These are phyloP conservation scores for Phaeotremella fagi DNA, from an alignment of 768 basidiomycete genomes.

Conservation along the genomic window DNA sequence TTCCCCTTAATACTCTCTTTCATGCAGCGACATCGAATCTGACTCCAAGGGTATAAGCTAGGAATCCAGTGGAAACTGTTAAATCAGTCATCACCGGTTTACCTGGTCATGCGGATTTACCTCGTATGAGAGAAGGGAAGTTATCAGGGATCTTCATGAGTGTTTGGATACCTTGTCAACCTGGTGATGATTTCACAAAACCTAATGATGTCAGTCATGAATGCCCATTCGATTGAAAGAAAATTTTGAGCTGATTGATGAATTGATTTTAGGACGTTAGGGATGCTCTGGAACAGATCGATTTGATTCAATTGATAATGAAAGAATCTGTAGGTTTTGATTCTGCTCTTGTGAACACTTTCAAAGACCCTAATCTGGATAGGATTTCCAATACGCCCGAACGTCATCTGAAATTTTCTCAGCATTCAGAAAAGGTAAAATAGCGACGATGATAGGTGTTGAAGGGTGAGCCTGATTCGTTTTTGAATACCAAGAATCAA, in stretches of 20 bases:
- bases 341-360: neutral
- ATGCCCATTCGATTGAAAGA: too few relatives aligned
- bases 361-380: neutral
- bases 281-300: conserved; percentile 11
- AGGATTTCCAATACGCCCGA: conserved; percentile 12
- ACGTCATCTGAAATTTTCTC: conserved; percentile 1
- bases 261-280: conserved; percentile 5
- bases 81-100: neutral
- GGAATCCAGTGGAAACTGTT: conserved; percentile 9
- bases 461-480: conserved; percentile 7
- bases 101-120: conserved; percentile 13
- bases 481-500: neutral
- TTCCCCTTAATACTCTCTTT: neutral
- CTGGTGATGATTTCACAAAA: conserved; percentile 3
- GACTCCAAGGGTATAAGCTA: too few relatives aligned
- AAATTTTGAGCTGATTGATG: neutral
- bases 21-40: too few relatives aligned
- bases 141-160: conserved; percentile 6
- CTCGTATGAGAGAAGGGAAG: conserved; percentile 3
- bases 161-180: conserved; percentile 7
- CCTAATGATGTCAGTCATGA: conserved; percentile 7
- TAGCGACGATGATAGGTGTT: conserved; percentile 9
- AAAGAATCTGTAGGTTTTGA: conserved; percentile 2
- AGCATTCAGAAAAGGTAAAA: conserved; percentile 7
- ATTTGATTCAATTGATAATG: conserved; percentile 9